Evolutionary conservation across 768 basidiomycete genomes (phyloP), one percentile per base, ranked within the genome.

Genomic region (Dendrothele bispora): DNA sequence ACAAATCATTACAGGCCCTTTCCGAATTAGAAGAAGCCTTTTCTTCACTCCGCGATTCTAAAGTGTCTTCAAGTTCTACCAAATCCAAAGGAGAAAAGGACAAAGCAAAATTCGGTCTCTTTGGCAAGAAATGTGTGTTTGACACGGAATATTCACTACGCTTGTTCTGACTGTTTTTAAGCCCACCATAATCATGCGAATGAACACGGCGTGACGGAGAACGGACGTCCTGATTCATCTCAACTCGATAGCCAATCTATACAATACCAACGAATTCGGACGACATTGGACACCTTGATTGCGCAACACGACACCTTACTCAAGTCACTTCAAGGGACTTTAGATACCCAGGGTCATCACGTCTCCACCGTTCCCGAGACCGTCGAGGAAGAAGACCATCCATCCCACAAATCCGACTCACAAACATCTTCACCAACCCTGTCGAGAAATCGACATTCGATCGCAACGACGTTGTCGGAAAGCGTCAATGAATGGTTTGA

Each of bases 401-500:
- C 46, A 18, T 37, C 52, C 24, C 36, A 48, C 17, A 29, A 26
- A 47, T 22, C 44, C 24, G 50, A 49, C 53, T 59, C 53, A 44
- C 53, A 50, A 55, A 56, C 21, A 41, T 51, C 53, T 43, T 63
- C 52, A 41, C 61, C 56, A 34, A 58, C 74, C 11, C 55, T 65
- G 26, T 61, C 61, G 8, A 65, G 65, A 32, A 69, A 71, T 45
- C 73, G 75, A 27, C 59, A 71, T 42, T 82, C 80, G 10, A 68
- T 75, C 28, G 60, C 71, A 29, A 80, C 79, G 2, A 74, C 74
- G 25, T 60, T 68, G 22, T 78, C 75, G 37, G 82, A 79, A 45
- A 77, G 74, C 22, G 61, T 74, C 46, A 68, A 73, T 42, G 80
- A 90, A 57, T 92, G 89, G 89, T 91, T 78, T 56, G 90, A 92